phyloP scores from a whole-genome alignment of 768 basidiomycete species.

The Inosperma sp. region DNA sequence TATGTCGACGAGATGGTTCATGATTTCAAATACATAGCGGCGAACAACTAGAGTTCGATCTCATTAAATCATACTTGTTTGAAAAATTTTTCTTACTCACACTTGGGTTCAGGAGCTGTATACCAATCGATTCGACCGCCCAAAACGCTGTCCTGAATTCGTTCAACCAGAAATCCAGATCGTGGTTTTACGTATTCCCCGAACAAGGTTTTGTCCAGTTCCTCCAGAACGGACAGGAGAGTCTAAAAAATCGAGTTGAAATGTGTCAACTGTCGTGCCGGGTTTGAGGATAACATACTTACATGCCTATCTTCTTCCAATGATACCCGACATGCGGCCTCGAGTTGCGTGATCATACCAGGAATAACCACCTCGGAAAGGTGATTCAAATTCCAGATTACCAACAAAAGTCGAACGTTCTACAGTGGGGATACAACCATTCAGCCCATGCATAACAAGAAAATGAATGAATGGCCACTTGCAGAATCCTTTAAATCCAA shows the following conservation, averaged over 20 bases:
- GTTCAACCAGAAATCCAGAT: conserved; percentile 51
- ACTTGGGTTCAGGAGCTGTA: conserved; percentile 82
- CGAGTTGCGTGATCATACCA: conserved; percentile 72
- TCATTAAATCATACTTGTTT: conserved; percentile 2
- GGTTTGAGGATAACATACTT: conserved; percentile 8
- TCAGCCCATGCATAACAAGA: neutral
- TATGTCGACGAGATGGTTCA: conserved; percentile 84
- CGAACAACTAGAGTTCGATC: conserved; percentile 61
- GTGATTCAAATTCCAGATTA: conserved; percentile 82
- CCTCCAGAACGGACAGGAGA: conserved; percentile 67
- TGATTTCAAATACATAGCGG: conserved; percentile 82
- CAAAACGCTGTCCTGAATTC: conserved; percentile 75
- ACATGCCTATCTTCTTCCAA: conserved; percentile 71
- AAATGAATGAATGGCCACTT: conserved; percentile 21
- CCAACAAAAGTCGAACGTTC: conserved; percentile 82
- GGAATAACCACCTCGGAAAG: conserved; percentile 68
- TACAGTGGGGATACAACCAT: conserved; percentile 32
- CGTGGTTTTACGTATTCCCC: conserved; percentile 82
- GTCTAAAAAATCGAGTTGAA: conserved; percentile 39
- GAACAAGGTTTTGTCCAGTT: conserved; percentile 84
- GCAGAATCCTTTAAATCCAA: conserved; percentile 62
- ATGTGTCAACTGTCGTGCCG: conserved; percentile 4
- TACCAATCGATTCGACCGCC: conserved; percentile 84
- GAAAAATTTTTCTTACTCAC: conserved; percentile 26
- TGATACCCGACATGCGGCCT: conserved; percentile 63